Base-by-base conservation (phyloP, 177 flowering plant species). In the Vitis hybrid region DNA sequence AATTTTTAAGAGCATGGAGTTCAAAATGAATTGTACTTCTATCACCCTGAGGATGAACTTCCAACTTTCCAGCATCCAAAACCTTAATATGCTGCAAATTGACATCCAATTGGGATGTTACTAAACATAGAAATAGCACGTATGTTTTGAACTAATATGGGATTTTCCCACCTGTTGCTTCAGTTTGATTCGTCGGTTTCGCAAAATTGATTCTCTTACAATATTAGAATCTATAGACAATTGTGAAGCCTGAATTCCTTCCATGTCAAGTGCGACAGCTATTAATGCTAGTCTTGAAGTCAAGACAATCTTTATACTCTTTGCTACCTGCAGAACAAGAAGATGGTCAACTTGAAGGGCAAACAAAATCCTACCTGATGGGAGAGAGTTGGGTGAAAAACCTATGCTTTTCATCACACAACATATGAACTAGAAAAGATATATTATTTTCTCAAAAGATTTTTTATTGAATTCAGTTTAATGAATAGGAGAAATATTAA, bases 151-250 rank as follows among this genome's bases (percentile, higher is more conserved):
- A 19, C 64, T 23, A 10, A 50, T 9, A 60, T n/a, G 11, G 10
- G 48, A 52, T 48, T 59, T 19, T 64, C 79, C 68, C 18, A 90
- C 98, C 87, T 87, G 75, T 17, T 67, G 67, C 71, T 89, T 89
- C 40, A 83, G 72, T 72, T 88, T 91, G 57, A 78, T 70, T 72
- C 68, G 82, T 50, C 83, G 84, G 64, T 87, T 83, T 56, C 68
- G 79, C 60, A 85, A 45, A 64, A 95, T 95, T 65, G 94, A 85
- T 65, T 87, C 78, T 74, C 71, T 81, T 5, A 92, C 91, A 64
- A 70, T 77, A 66, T 82, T 30, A 60, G 92, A 90, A 82, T 85
- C 77, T 40, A 96, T 82, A 66, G 65, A 65, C 69, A 90, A 77
- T 19, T 83, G 86, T 67, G 82, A 81, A 54, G 79, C 88, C 68